Evolutionary conservation across 306 rosid genomes (phyloP).

Genomic region (Cucurbita argyrosperma): DNA sequence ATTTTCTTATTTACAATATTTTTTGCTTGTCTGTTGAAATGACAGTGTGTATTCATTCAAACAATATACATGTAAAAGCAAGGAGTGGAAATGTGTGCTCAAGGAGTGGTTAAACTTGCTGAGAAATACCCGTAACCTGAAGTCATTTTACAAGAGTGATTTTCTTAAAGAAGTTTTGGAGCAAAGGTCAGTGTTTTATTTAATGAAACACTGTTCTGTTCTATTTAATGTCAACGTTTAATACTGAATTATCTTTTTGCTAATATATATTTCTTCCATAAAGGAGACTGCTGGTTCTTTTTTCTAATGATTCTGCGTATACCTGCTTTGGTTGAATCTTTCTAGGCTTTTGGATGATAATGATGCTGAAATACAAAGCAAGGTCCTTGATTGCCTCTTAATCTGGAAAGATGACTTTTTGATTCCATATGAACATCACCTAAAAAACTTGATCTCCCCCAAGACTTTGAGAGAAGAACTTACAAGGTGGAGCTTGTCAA

Average conservation of each 20-base stretch:
- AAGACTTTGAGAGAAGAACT: slow-evolving; percentile 66
- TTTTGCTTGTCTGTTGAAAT: slow-evolving; percentile 17
- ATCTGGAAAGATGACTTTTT: slow-evolving; percentile 70
- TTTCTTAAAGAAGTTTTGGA: slow-evolving; percentile 67
- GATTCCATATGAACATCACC: slow-evolving; percentile 48
- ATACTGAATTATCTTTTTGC: neutral
- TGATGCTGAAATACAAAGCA: slow-evolving; percentile 74
- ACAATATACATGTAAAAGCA: slow-evolving; percentile 55
- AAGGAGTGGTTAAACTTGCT: slow-evolving; percentile 93
- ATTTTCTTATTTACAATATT: slow-evolving; percentile 7
- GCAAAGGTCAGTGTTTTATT: slow-evolving; percentile 41
- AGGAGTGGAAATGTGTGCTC: slow-evolving; percentile 71
- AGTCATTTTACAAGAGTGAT: slow-evolving; percentile 41
- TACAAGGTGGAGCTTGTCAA: slow-evolving; percentile 76
- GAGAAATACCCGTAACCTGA: slow-evolving; percentile 56
- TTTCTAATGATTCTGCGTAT: neutral
- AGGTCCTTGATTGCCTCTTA: slow-evolving; percentile 70
- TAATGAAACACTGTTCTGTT: neutral
- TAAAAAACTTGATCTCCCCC: slow-evolving; percentile 46
- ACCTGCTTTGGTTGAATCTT: slow-evolving; percentile 13
- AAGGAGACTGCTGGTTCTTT: neutral
- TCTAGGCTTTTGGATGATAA: slow-evolving; percentile 78
- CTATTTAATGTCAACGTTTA: neutral
- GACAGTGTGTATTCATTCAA: slow-evolving; percentile 71
- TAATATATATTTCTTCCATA: neutral